Base-by-base conservation (phyloP, 495 filamentous ascomycete species). In the Letharia columbiana region DNA sequence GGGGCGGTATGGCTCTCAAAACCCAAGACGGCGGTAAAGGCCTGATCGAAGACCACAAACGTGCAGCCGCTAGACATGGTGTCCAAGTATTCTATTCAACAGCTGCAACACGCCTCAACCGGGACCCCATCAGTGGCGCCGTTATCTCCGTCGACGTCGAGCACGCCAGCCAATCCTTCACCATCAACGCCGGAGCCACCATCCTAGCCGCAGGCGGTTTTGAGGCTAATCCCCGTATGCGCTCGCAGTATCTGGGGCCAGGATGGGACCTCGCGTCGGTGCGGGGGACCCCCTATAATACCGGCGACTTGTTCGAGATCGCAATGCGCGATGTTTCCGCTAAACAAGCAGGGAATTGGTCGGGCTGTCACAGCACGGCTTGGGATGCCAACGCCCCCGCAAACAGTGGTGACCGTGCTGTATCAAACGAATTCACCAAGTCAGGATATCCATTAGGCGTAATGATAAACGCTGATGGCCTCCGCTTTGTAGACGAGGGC, bases 1-100 rank as follows among this genome's bases (percentile, higher is more conserved):
- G 47, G 47, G 47, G 47, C 47, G 47, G 47, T 20, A 50, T 50
- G 47, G 47, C 47, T 50, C 47, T 50, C 47, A 50, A 50, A 50
- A 50, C 47, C 47, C 47, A 50, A 50, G 47, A 50, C n/a, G 47
- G 47, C n/a, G 47, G 47, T 6, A 50, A 50, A 50, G 47, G 47
- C 47, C n/a, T 50, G 8, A 50, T 50, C 47, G 47, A 50, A 50
- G 47, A 50, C n/a, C 47, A 50, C n/a, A 50, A 50, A 50, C 47
- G 47, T 8, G 47, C 47, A 50, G 47, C n/a, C 47, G 47, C 47
- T n/a, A 50, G 47, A 11, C 47, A 50, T 13, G 47, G 47, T 3
- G 10, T 50, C 20, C 47, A 50, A 50, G 47, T 50, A 1, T 50
- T 50, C 47, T 50, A 50, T 28, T 50, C 47, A 28, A 50, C 47